These are phyloP conservation scores for Trametes villosa DNA, from an alignment of 768 basidiomycete genomes.

Conservation along the genomic window DNA sequence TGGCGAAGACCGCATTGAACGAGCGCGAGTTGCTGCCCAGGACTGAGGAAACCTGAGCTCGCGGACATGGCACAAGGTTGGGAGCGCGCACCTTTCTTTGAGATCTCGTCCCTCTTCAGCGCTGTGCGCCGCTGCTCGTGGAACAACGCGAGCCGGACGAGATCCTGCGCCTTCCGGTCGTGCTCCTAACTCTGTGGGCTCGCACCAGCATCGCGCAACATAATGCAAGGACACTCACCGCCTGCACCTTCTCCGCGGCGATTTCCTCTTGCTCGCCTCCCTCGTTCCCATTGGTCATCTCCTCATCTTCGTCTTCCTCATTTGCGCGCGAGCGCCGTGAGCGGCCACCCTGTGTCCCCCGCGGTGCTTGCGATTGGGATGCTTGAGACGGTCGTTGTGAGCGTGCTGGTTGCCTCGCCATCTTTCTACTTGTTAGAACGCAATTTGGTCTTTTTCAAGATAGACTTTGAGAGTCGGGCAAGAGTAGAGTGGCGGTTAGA, in stretches of 20 bases:
- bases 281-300: constrained; percentile 37
- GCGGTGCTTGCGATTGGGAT: constrained; percentile 47
- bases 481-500: too few relatives aligned
- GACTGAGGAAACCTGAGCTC: constrained; percentile 42
- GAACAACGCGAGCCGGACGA: constrained; percentile 84
- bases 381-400: constrained; percentile 45
- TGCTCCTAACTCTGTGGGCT: constrained; percentile 50
- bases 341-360: constrained; percentile 32
- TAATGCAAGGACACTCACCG: background rate
- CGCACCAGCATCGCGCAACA: background rate
- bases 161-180: constrained; percentile 65
- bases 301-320: constrained; percentile 37
- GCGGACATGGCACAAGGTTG: background rate
- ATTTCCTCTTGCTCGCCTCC: constrained; percentile 38
- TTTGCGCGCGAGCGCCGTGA: constrained; percentile 32
- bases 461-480: too few relatives aligned
- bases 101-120: constrained; percentile 82
- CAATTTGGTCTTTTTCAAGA: too few relatives aligned
- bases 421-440: constrained; percentile 5
- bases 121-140: constrained; percentile 69
- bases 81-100: constrained; percentile 66
- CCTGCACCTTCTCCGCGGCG: constrained; percentile 31
- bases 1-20: constrained; percentile 66
- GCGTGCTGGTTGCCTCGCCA: constrained; percentile 42
- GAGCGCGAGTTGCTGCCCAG: constrained; percentile 52